Conservation (phyloP, 805 yeast genomes). For the Maudiozyma saulgeensis region DNA sequence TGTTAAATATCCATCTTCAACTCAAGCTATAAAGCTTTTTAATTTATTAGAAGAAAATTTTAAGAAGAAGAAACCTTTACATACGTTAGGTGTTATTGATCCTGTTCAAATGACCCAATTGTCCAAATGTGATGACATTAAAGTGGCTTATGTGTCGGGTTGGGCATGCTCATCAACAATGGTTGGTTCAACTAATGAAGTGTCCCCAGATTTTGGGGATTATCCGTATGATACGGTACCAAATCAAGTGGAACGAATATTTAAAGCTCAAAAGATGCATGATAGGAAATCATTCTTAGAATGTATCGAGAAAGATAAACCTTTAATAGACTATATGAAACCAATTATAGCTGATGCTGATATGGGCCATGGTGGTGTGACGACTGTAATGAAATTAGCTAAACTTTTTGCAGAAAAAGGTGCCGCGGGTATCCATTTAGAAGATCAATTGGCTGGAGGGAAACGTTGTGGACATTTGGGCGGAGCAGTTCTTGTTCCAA, state of each 20-base stretch:
- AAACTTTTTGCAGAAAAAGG: slow-evolving; percentile 59
- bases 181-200: slow-evolving; percentile 50
- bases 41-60: slow-evolving; percentile 34
- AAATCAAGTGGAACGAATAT: slow-evolving; percentile 51
- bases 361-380: slow-evolving; percentile 56
- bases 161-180: slow-evolving; percentile 52
- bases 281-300: slow-evolving; percentile 41
- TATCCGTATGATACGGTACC: slow-evolving; percentile 64
- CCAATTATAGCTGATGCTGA: slow-evolving; percentile 63
- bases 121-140: slow-evolving; percentile 38
- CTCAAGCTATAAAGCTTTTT: slow-evolving; percentile 46
- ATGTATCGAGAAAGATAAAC: slow-evolving; percentile 15
- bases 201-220: slow-evolving; percentile 59
- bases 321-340: slow-evolving; percentile 40
- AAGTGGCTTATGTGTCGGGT: slow-evolving; percentile 47
- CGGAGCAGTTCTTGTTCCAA: slow-evolving; percentile 54
- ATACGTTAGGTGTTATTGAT: slow-evolving; percentile 52
- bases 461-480: slow-evolving; percentile 57
- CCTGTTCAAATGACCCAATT: slow-evolving; percentile 55
- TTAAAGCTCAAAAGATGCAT: slow-evolving; percentile 49
- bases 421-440: slow-evolving; percentile 57
- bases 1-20: slow-evolving; percentile 37
- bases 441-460: slow-evolving; percentile 57
- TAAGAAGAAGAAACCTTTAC: slow-evolving; percentile 37
- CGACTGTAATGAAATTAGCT: slow-evolving; percentile 55